Evolutionary conservation across 805 yeast genomes (phyloP).

Genomic region (Phaffomyces antillensis): DNA sequence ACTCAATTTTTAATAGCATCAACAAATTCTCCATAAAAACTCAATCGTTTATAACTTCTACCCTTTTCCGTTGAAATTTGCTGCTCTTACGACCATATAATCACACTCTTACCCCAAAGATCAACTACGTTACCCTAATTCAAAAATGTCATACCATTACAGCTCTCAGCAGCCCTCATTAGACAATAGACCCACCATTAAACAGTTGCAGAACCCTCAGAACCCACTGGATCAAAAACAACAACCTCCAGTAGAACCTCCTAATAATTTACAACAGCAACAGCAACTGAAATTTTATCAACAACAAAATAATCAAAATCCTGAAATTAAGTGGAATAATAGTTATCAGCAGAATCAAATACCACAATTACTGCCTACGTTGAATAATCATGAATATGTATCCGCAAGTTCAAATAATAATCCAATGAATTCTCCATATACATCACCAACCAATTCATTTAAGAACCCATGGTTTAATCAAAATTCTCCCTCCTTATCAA

Average conservation of each 20-base stretch:
- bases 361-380: slow-evolving; percentile 17
- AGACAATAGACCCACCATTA: slow-evolving; percentile 9
- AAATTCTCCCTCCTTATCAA: slow-evolving; percentile 10
- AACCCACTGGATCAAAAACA: not conserved
- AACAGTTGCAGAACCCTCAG: slow-evolving; percentile 1
- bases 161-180: slow-evolving; percentile 19
- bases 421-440: slow-evolving; percentile 15
- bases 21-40: no score
- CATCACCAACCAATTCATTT: slow-evolving; percentile 24
- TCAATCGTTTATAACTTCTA: no score
- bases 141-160: slow-evolving; percentile 19
- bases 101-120: no score
- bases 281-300: slow-evolving; percentile 1
- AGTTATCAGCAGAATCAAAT: slow-evolving; percentile 15
- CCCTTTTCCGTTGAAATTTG: no score
- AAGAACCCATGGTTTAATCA: slow-evolving; percentile 23
- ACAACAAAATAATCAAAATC: slow-evolving; percentile 2
- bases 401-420: not conserved
- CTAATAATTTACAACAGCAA: slow-evolving; percentile 1
- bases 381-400: slow-evolving; percentile 5
- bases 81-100: no score
- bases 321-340: slow-evolving; percentile 20
- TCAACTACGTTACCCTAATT: not conserved
- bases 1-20: no score
- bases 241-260: slow-evolving; percentile 1